These are phyloP conservation scores for Venturia nashicola DNA, from an alignment of 2,329 filamentous ascomycete species.

Conservation along the genomic window DNA sequence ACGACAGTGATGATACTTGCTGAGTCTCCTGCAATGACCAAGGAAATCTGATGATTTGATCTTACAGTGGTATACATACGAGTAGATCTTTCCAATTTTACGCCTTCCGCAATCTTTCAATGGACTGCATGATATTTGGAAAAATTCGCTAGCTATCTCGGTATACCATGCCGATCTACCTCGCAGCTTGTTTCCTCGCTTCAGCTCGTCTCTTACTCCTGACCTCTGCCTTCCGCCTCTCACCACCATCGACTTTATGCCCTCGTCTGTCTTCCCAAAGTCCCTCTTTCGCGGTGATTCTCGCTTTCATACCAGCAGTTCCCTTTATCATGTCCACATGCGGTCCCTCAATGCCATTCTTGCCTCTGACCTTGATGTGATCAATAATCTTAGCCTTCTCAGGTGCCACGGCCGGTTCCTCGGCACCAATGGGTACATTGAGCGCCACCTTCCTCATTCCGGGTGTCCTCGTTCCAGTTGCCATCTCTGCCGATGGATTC, in stretches of 20 bases:
- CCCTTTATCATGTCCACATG: slow-evolving; percentile 35
- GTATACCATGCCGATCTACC: not conserved
- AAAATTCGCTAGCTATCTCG: not conserved
- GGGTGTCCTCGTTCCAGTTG: slow-evolving; percentile 40
- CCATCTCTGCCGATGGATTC: slow-evolving; percentile 19
- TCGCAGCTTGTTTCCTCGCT: slow-evolving; percentile 46
- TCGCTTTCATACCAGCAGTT: slow-evolving; percentile 45
- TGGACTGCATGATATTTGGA: not conserved
- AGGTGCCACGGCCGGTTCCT: slow-evolving; percentile 43
- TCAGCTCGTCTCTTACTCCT: slow-evolving; percentile 73
- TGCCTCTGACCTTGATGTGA: slow-evolving; percentile 56
- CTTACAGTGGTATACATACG: not conserved
- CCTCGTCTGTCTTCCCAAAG: slow-evolving; percentile 87
- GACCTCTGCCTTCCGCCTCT: slow-evolving; percentile 76
- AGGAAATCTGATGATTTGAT: not conserved
- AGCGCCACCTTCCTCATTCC: slow-evolving; percentile 47
- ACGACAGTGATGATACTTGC: not conserved
- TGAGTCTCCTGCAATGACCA: not conserved
- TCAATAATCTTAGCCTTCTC: slow-evolving; percentile 42
- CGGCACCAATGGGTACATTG: slow-evolving; percentile 41
- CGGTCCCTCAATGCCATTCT: slow-evolving; percentile 61
- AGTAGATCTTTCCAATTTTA: not conserved
- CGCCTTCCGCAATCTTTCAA: not conserved
- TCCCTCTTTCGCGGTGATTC: slow-evolving; percentile 64
- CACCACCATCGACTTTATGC: slow-evolving; percentile 90